Percentiles rank a stretch among this genome's conserved stretches.
These are phyloP conservation scores for Colletotrichum lupini DNA, from an alignment of 2,329 filamentous ascomycete genomes.

Conservation along the genomic window DNA sequence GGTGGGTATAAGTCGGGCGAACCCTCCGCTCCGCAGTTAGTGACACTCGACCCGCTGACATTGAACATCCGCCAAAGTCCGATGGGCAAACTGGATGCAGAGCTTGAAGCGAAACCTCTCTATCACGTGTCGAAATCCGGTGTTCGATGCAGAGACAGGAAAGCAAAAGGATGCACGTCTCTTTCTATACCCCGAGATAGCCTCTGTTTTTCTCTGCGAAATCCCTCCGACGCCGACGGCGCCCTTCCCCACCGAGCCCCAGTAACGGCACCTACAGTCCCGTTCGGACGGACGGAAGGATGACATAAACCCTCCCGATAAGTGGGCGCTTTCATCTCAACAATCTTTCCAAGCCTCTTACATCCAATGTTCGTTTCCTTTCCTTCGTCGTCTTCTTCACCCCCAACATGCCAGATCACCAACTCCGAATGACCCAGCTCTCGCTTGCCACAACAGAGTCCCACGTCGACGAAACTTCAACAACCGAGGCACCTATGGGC, in stretches of 20 bases:
- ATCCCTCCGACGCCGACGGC: not conserved
- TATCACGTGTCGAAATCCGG: too few relatives aligned
- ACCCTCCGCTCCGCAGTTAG: not conserved
- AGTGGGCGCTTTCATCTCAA: not conserved
- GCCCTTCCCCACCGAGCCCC: not conserved
- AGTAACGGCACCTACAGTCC: not conserved
- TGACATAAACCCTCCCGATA: not conserved
- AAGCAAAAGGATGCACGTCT: not conserved
- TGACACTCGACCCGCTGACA: not conserved
- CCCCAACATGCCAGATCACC: constrained; percentile 32
- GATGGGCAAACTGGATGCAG: not conserved
- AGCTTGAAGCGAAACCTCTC: not conserved
- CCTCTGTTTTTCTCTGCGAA: not conserved
- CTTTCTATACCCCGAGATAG: not conserved
- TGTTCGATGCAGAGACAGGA: too few relatives aligned
- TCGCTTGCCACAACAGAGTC: not conserved
- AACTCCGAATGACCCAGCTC: not conserved
- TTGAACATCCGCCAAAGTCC: not conserved
- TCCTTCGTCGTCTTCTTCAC: not conserved
- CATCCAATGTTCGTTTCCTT: not conserved
- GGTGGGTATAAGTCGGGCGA: not conserved
- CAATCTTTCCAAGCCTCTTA: too few relatives aligned
- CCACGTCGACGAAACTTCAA: not conserved
- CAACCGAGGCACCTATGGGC: not conserved
- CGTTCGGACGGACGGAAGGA: not conserved